A percentile compares a stretch with the other conserved stretches of the same genome.
Evolutionary conservation across 1,139 yeast genomes (phyloP).

Genomic region (Sugiyamaella japonica): DNA sequence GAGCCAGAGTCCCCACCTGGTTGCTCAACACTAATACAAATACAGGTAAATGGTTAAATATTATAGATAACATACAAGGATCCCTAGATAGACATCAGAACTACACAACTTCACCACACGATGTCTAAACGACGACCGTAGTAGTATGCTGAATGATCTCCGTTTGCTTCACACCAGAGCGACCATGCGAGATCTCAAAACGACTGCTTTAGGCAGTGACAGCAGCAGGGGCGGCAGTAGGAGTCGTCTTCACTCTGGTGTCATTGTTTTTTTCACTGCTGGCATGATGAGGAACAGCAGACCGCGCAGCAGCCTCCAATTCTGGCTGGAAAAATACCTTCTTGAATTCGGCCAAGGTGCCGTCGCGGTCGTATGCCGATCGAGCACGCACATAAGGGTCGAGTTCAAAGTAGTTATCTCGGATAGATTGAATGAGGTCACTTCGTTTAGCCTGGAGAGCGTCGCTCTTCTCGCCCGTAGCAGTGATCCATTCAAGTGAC

Average conservation of each 20-base stretch:
- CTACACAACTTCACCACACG: too few relatives aligned
- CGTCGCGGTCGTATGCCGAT: constrained; percentile 64
- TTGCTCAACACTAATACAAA: too few relatives aligned
- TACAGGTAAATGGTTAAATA: background rate
- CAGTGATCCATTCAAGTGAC: constrained; percentile 68
- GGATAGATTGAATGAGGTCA: constrained; percentile 50
- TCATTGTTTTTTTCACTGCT: constrained; percentile 15
- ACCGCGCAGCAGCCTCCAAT: constrained; percentile 21
- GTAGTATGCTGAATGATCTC: too few relatives aligned
- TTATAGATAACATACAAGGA: constrained; percentile 2
- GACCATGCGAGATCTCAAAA: background rate
- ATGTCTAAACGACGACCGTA: background rate
- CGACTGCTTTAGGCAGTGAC: constrained; percentile 11
- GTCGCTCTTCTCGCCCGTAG: constrained; percentile 44
- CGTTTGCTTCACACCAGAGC: background rate
- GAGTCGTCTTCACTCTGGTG: constrained; percentile 20
- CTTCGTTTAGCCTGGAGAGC: constrained; percentile 50
- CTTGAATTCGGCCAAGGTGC: constrained; percentile 41
- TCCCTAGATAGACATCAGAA: background rate
- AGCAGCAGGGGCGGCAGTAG: constrained; percentile 19
- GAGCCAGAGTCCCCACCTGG: too few relatives aligned
- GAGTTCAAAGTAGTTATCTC: constrained; percentile 56
- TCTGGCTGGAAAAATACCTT: constrained; percentile 20
- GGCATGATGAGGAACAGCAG: constrained; percentile 5
- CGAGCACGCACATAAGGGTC: constrained; percentile 77